Evolutionary conservation across 2,329 filamentous ascomycete species (phyloP), one percentile per base, ranked within the genome.

Genomic region (Emergomyces orientalis): DNA sequence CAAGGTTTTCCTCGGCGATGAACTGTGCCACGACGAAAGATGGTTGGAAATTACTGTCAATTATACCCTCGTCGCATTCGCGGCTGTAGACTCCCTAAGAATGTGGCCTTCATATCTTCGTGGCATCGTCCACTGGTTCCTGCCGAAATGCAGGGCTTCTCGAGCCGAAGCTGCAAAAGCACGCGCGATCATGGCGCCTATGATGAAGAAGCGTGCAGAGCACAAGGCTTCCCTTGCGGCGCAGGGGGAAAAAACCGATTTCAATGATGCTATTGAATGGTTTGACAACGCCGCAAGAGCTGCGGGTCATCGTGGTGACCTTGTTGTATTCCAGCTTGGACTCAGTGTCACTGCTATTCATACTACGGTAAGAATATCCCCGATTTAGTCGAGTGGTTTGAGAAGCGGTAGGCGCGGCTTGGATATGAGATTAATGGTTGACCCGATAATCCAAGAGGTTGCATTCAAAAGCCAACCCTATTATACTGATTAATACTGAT

Each of bases 1-100:
- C 0, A 75, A 79, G 25, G 77, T 81, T 4, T 84, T 85, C 65
- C 78, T 84, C 7, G 83, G 83, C 1, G 67, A 77, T 2, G 71
- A 75, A 17, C 73, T 84, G 62, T 82, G 79, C 67, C 81, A 82
- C 22, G 73, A 80, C 49, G 78, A 83, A 66, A 75, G 78, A 63
- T 85, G 83, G 83, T 78, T 84, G 74, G 73, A 80, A 57, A 64
- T 70, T 13, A 67, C 67, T 2, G 64, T 69, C 57, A 69, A 66
- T 22, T 70, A 67, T 52, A 64, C 68, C 30, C 64, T 67, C 43
- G 57, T 66, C 30, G 61, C 61, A 1, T 70, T 74, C 61, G 19
- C 62, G 8, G 71, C 68, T 58, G 62, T 71, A 65, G 71, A 75
- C 45, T 68, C 71, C 67, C 75, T 86, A 61, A 73, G 77, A 25